These are phyloP conservation scores for Raphidocelis subcapitata DNA, from an alignment of 139 green algal genomes.

Conservation along the genomic window DNA sequence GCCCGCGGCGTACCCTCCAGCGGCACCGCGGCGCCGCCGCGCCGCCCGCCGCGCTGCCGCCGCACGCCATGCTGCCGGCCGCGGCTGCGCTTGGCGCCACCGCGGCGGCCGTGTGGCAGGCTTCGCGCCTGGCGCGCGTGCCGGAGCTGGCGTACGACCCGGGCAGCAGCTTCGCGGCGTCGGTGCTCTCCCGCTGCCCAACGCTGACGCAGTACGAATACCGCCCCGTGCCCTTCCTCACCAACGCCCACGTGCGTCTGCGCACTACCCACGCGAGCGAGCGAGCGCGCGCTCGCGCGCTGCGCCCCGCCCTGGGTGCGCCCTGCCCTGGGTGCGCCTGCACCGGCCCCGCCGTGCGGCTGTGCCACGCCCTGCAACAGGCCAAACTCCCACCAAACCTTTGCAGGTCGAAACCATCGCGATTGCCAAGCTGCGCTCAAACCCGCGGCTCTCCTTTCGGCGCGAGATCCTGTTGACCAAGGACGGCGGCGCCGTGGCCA, in stretches of 20 bases:
- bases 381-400: too few species aligned
- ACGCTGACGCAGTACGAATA: slow-evolving; percentile 38
- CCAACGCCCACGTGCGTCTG: slow-evolving; percentile 23
- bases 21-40: too few species aligned
- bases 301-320: too few species aligned
- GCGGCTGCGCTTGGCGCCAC: too few species aligned
- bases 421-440: slow-evolving; percentile 62
- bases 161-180: slow-evolving; percentile 34
- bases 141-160: slow-evolving; percentile 24
- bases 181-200: slow-evolving; percentile 36
- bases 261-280: too few species aligned
- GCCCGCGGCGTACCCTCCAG: too few species aligned
- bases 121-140: neutral
- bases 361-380: too few species aligned
- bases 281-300: too few species aligned
- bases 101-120: neutral
- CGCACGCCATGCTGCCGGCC: too few species aligned
- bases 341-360: too few species aligned
- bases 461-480: slow-evolving; percentile 67
- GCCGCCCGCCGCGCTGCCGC: too few species aligned
- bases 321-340: too few species aligned
- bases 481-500: slow-evolving; percentile 83
- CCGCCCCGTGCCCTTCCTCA: slow-evolving; percentile 28
- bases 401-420: slow-evolving; percentile 91
- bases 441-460: slow-evolving; percentile 66